Base-by-base conservation (phyloP, 1,284 basidiomycete genomes). In the Ustilago crameri region DNA sequence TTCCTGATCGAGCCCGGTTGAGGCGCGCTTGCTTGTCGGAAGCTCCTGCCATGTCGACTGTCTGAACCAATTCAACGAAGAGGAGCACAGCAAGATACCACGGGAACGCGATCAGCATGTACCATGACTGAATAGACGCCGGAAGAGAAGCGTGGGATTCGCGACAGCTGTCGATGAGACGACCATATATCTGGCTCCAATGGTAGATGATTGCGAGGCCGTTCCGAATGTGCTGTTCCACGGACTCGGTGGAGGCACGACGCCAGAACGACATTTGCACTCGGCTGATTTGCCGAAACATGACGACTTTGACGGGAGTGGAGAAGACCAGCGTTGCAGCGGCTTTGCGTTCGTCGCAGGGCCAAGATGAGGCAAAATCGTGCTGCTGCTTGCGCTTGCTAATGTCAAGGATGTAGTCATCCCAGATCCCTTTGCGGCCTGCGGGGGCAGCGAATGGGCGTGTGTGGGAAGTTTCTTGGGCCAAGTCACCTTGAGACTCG, bases 21-120 rank as follows among this genome's bases (percentile, higher is more conserved):
- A 8, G 27, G 8, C 51, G 40, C 12, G 46, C 37, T 14, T 42
- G 45, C 38, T 49, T 42, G 24, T 54, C 51, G 48, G 51, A 51
- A 9, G 59, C 30, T 3, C 51, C 59, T 1, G 59, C 59, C 59
- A 54, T 51, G 26, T 62, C 52, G 17, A 55, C 47, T 10, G 59
- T 62, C 48, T 62, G 59, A 15, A 62, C 59, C 59, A 62, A 54
- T 27, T 62, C 59, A 41, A 62, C 59, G 35, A 62, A 62, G 20
- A 62, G 52, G 18, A 62, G 43, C 24, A 55, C 35, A 23, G 59
- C 59, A 12, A 62, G 34, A n/a, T 62, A 54, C 59, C 59, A 62
- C 4, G 59, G 59, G 17, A 53, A 62, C 9, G 59, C 59, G 20
- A 62, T 30, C 37, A 62, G 37, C 20, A 51, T 37, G 40, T 62